A percentile compares a stretch with the other conserved stretches of the same genome.
Conservation (phyloP, 2,329 filamentous ascomycete species). For the Graphium sp. region DNA sequence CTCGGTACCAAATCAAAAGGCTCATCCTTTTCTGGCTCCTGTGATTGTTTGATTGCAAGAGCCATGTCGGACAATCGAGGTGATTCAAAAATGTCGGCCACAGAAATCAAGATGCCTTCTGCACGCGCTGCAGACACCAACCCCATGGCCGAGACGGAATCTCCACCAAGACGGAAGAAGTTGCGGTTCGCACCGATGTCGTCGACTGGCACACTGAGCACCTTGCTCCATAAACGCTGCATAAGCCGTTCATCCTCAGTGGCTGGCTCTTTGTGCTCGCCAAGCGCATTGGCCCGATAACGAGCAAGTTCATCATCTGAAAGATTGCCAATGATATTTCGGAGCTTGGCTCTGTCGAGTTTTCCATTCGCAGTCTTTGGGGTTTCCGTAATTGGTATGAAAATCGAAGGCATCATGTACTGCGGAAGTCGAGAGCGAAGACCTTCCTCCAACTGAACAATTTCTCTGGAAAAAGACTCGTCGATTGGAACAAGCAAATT, state of each 20-base stretch:
- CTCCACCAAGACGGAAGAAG: slow-evolving; percentile 28
- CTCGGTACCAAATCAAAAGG: too few species aligned
- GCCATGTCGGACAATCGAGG: slow-evolving; percentile 23
- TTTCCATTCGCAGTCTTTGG: slow-evolving; percentile 7
- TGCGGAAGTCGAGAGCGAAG: slow-evolving; percentile 5
- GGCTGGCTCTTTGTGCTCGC: too few species aligned
- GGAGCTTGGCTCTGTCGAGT: slow-evolving; percentile 5
- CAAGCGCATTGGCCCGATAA: not conserved
- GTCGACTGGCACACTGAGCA: slow-evolving; percentile 5
- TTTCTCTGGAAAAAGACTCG: too few species aligned
- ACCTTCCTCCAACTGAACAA: too few species aligned
- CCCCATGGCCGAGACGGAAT: slow-evolving; percentile 28
- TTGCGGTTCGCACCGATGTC: slow-evolving; percentile 20
- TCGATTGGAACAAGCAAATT: too few species aligned
- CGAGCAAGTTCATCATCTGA: not conserved
- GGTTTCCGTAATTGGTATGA: slow-evolving; percentile 6
- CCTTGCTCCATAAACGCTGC: slow-evolving; percentile 3
- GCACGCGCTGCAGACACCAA: slow-evolving; percentile 16
- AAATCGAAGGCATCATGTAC: slow-evolving; percentile 9
- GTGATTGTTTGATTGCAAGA: not conserved
- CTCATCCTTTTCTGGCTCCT: not conserved
- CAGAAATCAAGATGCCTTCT: slow-evolving; percentile 19
- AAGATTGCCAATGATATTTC: slow-evolving; percentile 1
- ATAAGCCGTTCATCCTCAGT: slow-evolving; percentile 2
- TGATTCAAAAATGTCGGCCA: slow-evolving; percentile 23